These are phyloP conservation scores for Hypseocharis bilobata DNA, from an alignment of 441 rosid genomes.

Conservation along the genomic window DNA sequence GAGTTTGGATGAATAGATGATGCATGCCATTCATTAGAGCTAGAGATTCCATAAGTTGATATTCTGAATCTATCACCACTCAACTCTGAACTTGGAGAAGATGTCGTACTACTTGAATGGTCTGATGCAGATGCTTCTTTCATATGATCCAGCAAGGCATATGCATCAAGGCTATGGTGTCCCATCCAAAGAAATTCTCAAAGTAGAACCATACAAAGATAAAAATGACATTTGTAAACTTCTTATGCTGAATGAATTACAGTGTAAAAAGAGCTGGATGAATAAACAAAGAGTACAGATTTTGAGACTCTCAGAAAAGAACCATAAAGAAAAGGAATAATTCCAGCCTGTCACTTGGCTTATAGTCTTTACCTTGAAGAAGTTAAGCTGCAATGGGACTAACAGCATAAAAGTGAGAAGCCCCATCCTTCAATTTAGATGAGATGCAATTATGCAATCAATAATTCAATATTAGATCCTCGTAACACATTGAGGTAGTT, in stretches of 20 bases:
- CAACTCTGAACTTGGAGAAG: slow-evolving; percentile 14
- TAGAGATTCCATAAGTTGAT: slow-evolving; percentile 26
- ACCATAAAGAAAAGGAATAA: too few species aligned
- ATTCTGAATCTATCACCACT: slow-evolving; percentile 9
- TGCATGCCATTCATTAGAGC: slow-evolving; percentile 27
- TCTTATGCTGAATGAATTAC: neutral
- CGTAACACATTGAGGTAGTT: too few species aligned
- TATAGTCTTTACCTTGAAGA: too few species aligned
- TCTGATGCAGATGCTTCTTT: slow-evolving; percentile 15
- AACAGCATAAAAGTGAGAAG: too few species aligned
- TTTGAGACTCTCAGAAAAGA: too few species aligned
- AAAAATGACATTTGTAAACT: neutral
- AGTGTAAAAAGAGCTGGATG: neutral
- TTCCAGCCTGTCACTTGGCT: too few species aligned
- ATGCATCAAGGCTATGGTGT: slow-evolving; percentile 20
- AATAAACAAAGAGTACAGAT: neutral
- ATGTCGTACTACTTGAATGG: slow-evolving; percentile 3
- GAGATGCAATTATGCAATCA: too few species aligned
- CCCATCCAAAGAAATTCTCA: slow-evolving; percentile 13
- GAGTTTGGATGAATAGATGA: slow-evolving; percentile 22
- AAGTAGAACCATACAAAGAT: slow-evolving; percentile 1
- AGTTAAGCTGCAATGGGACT: too few species aligned
- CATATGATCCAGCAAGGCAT: slow-evolving; percentile 18
- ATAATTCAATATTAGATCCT: too few species aligned
- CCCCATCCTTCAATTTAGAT: too few species aligned